These are phyloP conservation scores for Striga asiatica DNA, from an alignment of 257 asterid species.

Conservation along the genomic window DNA sequence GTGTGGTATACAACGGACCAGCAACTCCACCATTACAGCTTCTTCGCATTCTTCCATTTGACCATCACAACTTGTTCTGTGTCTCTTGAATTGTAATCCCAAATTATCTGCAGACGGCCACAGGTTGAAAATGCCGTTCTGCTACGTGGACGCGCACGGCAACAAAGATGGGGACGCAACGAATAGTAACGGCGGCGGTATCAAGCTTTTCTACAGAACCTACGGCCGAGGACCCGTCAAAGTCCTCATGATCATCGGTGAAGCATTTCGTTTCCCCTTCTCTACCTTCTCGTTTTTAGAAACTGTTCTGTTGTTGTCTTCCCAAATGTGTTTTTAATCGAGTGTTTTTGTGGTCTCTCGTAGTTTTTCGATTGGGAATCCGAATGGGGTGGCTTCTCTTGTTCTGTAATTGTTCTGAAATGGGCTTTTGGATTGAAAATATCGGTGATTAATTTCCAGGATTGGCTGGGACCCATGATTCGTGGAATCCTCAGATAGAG, in stretches of 20 bases:
- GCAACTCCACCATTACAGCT: neutral
- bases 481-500: slow-evolving; percentile 81
- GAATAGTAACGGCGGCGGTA: slow-evolving; percentile 26
- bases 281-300: neutral
- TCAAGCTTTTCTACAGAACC: slow-evolving; percentile 62
- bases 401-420: neutral
- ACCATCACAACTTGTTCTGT: no score
- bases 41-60: neutral
- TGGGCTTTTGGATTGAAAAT: slow-evolving; percentile 22
- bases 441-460: slow-evolving; percentile 38
- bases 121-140: slow-evolving; percentile 61
- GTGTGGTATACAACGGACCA: slow-evolving; percentile 19
- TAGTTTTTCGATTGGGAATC: no score
- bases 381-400: no score
- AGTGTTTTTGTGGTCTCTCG: slow-evolving; percentile 9
- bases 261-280: slow-evolving; percentile 7
- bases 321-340: slow-evolving; percentile 1
- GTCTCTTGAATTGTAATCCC: no score
- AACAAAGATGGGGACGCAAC: slow-evolving; percentile 25
- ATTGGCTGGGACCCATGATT: slow-evolving; percentile 88
- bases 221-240: slow-evolving; percentile 83
- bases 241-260: slow-evolving; percentile 84
- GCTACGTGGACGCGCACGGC: slow-evolving; percentile 38
- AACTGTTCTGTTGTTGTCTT: neutral
- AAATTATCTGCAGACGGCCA: neutral